These are phyloP conservation scores for Acrocalymma vagum DNA, from an alignment of 2,329 filamentous ascomycete genomes.

Conservation along the genomic window DNA sequence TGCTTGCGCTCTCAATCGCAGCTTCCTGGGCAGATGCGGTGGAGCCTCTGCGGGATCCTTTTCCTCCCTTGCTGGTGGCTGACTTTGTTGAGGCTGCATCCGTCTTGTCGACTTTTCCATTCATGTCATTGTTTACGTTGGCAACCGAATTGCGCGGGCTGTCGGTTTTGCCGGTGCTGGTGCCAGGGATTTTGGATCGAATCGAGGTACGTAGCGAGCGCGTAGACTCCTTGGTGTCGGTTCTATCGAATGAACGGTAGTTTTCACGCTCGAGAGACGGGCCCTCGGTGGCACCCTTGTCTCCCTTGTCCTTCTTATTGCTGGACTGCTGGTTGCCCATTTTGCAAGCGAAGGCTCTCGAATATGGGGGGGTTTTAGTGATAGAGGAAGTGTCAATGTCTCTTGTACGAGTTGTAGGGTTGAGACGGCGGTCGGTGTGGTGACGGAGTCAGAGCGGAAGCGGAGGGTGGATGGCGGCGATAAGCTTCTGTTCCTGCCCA, in stretches of 20 bases:
- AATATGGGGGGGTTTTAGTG: slow-evolving; percentile 9
- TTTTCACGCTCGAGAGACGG: slow-evolving; percentile 73
- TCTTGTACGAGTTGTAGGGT: slow-evolving; percentile 7
- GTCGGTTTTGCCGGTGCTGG: slow-evolving; percentile 67
- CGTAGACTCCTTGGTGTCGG: slow-evolving; percentile 91
- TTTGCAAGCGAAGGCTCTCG: slow-evolving; percentile 31
- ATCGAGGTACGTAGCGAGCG: slow-evolving; percentile 84
- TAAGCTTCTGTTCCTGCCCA: slow-evolving; percentile 24
- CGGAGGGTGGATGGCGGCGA: slow-evolving; percentile 23
- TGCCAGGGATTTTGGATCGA: slow-evolving; percentile 87
- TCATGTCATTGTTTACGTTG: slow-evolving; percentile 58
- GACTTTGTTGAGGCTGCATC: slow-evolving; percentile 81
- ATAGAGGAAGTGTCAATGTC: slow-evolving; percentile 14
- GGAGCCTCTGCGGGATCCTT: slow-evolving; percentile 45
- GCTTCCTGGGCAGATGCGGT: slow-evolving; percentile 55
- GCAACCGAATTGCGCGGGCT: slow-evolving; percentile 81
- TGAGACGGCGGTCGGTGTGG: slow-evolving; percentile 18
- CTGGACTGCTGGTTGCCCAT: slow-evolving; percentile 84
- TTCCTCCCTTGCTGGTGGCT: slow-evolving; percentile 63
- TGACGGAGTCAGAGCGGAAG: slow-evolving; percentile 22
- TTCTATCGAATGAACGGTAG: slow-evolving; percentile 90
- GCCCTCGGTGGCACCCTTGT: slow-evolving; percentile 55
- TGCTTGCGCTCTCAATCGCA: slow-evolving; percentile 40
- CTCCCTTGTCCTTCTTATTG: slow-evolving; percentile 55
- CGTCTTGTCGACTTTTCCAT: slow-evolving; percentile 69